These are phyloP conservation scores for Globisporangium ultimum DNA, from an alignment of 352 stramenopile species.

Conservation along the genomic window DNA sequence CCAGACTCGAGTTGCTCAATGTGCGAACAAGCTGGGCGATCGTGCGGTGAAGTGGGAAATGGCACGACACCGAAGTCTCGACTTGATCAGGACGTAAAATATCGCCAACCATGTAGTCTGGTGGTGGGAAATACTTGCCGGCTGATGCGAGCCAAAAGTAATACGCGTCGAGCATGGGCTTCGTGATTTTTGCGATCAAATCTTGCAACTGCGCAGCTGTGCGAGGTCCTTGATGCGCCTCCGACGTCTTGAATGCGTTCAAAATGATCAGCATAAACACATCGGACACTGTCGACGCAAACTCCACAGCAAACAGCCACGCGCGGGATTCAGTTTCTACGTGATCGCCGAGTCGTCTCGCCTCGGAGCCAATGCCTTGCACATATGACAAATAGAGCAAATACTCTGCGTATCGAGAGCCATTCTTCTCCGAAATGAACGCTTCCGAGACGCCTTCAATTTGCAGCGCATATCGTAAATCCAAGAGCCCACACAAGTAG, in stretches of 20 bases:
- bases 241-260: conserved; percentile 66
- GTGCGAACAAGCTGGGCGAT: conserved; percentile 70
- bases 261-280: conserved; percentile 78
- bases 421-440: conserved; percentile 83
- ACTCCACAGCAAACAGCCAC: conserved; percentile 84
- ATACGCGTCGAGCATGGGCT: conserved; percentile 70
- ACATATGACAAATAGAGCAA: conserved; percentile 74
- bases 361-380: conserved; percentile 70
- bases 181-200: conserved; percentile 52
- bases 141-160: conserved; percentile 78
- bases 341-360: conserved; percentile 59
- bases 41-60: conserved; percentile 78
- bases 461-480: conserved; percentile 98
- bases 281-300: conserved; percentile 79
- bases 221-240: conserved; percentile 14
- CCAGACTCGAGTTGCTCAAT: conserved; percentile 51
- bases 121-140: conserved; percentile 73
- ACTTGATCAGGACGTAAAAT: conserved; percentile 53
- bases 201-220: conserved; percentile 13
- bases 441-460: conserved; percentile 92
- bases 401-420: conserved; percentile 51
- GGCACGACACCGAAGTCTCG: conserved; percentile 65
- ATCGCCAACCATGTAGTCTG: conserved; percentile 54
- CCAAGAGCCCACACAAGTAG: conserved; percentile 95
- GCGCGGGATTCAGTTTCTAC: conserved; percentile 73